Base-by-base conservation (phyloP, 164 flowering plant species). In the Aristolochia fimbriata region DNA sequence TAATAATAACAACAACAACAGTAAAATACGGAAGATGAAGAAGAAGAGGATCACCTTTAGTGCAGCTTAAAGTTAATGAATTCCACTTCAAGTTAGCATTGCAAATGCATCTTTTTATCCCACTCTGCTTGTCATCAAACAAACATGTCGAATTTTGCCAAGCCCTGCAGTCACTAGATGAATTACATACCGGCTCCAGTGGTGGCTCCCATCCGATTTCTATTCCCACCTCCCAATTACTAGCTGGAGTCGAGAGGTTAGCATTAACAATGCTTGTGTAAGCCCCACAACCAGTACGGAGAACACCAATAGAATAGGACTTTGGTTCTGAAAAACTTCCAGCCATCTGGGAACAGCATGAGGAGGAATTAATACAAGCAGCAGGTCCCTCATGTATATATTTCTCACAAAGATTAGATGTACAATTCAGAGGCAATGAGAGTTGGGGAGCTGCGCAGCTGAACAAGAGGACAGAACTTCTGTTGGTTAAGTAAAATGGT, bases 121-220 rank as follows among this genome's bases (percentile, higher is more conserved):
- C 73, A 57, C 68, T 63, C n/a, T 16, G 23, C 20, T 59, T 37
- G 17, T 15, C n/a, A 50, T n/a, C 68, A 11, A 10, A 14, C 55
- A 13, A n/a, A 62, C 80, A 77, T 31, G 65, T 58, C 19, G 80
- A 69, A 56, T 71, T 51, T 0, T 73, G 73, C 77, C 77, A 73
- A 31, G 63, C 72, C 48, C 43, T 53, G 67, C 83, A 79, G 64
- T 74, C 78, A 45, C 53, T n/a, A 3, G 59, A 27, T 14, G 70
- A 66, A 51, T 37, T 54, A 61, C 78, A 79, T 24, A 61, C 47
- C 12, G 81, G 81, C 61, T 75, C 77, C 10, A 21, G 24, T 3
- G 79, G 74, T 4, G 74, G 72, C 20, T 71, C 65, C 81, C 83
- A 79, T 33, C 50, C 41, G 8, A 79, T 63, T 59, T 75, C 79